Base-by-base conservation (phyloP, 768 basidiomycete genomes). In the Boletus rubescentipes region DNA sequence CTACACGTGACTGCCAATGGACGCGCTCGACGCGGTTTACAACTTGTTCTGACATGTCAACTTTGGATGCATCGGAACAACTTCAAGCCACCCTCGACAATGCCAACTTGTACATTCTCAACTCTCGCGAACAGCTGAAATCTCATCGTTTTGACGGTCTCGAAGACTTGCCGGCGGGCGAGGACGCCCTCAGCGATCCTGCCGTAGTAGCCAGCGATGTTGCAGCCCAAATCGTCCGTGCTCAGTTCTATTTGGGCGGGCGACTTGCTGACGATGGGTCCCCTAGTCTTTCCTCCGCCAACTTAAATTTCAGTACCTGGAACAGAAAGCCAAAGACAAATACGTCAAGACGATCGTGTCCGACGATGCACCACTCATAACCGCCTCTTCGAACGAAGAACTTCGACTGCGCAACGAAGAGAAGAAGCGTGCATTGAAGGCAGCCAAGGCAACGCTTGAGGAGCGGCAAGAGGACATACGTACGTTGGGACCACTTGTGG, bases 261-360 rank as follows among this genome's bases (percentile, higher is more conserved):
- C 29, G 9, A 38, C 9, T 2, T 23, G 14, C 57, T 59, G 41
- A 70, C 40, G 37, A 34, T 16, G 9, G 12, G 9, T 21, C 45
- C n/a, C 3, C 15, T 48, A 90, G 89, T 75, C 84, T 8, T 89
- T 85, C 61, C 74, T 93, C 18, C 79, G 86, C 21, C 90, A 90
- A 62, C 81, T 94, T 26, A 95, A 95, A 70, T 93, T 91, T 64
- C 88, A 90, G 58, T 93, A 92, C 65, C 74, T 93, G 16, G 91
- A 96, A 63, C 90, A 93, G 68, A 90, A 93, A 60, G 90, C 93
- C 4, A 96, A 95, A 66, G 84, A 91, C 62, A 86, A 88, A 70
- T 95, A 94, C 64, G 79, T 93, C 61, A 87, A 88, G 67, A 85
- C 84, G 1, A 93, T 95, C 61, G 87, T 93, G 45, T 90, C 86